phyloP scores from a whole-genome alignment of 768 basidiomycete genomes.

The Suillus plorans region DNA sequence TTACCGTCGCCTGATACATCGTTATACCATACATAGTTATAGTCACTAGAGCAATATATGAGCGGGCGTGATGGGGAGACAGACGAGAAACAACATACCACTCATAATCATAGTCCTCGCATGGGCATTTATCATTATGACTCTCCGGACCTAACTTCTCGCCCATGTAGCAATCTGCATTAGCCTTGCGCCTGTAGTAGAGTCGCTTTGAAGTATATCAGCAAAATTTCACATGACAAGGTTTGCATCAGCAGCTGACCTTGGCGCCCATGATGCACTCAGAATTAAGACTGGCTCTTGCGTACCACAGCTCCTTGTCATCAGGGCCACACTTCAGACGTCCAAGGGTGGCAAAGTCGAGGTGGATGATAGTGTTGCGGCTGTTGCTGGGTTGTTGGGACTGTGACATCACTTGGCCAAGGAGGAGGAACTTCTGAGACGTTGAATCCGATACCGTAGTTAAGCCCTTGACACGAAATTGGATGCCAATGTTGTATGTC shows the following conservation, averaged over 20 bases:
- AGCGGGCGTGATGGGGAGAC: neutral
- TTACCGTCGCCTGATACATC: conserved; percentile 46
- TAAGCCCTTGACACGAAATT: conserved; percentile 68
- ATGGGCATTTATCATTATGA: conserved; percentile 80
- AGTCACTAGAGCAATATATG: conserved; percentile 61
- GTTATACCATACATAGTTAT: conserved; percentile 66
- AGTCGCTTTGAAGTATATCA: conserved; percentile 68
- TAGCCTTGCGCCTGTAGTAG: conserved; percentile 80
- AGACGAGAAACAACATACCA: conserved; percentile 53
- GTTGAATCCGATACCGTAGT: conserved; percentile 93
- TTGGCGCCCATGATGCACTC: conserved; percentile 95
- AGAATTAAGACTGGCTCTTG: conserved; percentile 53
- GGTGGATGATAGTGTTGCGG: conserved; percentile 67
- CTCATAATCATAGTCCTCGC: conserved; percentile 88
- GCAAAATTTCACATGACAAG: neutral
- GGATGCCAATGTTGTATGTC: conserved; percentile 66
- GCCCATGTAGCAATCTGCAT: conserved; percentile 87
- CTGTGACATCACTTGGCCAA: conserved; percentile 72
- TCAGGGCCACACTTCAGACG: conserved; percentile 61
- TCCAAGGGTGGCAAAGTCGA: conserved; percentile 79
- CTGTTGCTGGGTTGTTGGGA: conserved; percentile 53
- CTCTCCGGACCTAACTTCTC: conserved; percentile 89
- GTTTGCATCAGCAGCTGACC: conserved; percentile 41
- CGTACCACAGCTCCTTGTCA: conserved; percentile 92
- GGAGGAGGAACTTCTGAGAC: conserved; percentile 90